phyloP scores from a whole-genome alignment of 257 asterid genomes.

The Fraxinus excelsior region DNA sequence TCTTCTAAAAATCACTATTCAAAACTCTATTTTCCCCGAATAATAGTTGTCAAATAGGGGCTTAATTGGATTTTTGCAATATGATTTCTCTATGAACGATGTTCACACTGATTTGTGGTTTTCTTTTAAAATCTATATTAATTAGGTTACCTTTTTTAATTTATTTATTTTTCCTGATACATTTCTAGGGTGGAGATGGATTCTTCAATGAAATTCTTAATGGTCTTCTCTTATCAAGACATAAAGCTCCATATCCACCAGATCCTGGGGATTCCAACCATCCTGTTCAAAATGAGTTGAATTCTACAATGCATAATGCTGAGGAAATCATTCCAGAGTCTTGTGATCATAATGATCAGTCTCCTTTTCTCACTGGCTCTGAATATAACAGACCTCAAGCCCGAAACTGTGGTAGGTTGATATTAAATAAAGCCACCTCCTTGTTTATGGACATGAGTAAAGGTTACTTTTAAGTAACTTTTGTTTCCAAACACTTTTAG shows the following conservation, averaged over 20 bases:
- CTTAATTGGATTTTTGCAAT: not conserved
- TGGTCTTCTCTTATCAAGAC: constrained; percentile 85
- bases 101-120: not conserved
- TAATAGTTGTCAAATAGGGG: too few species aligned
- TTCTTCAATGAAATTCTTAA: constrained; percentile 89
- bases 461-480: not conserved
- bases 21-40: too few species aligned
- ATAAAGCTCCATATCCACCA: constrained; percentile 81
- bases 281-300: constrained; percentile 42
- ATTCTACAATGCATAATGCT: constrained; percentile 38
- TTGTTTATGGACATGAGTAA: not conserved
- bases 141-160: constrained; percentile 16
- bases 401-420: constrained; percentile 53
- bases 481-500: not conserved
- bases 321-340: constrained; percentile 43
- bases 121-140: constrained; percentile 17
- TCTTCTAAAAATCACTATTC: too few species aligned
- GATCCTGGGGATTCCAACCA: constrained; percentile 48
- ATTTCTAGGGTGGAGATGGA: constrained; percentile 92
- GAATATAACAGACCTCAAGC: constrained; percentile 39
- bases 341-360: constrained; percentile 47
- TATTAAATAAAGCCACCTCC: constrained; percentile 22
- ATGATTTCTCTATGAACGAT: constrained; percentile 12
- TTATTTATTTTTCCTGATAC: constrained; percentile 6
- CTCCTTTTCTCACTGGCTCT: constrained; percentile 66